Base-by-base conservation (phyloP, 2,329 filamentous ascomycete genomes). In the Fusarium humuli region DNA sequence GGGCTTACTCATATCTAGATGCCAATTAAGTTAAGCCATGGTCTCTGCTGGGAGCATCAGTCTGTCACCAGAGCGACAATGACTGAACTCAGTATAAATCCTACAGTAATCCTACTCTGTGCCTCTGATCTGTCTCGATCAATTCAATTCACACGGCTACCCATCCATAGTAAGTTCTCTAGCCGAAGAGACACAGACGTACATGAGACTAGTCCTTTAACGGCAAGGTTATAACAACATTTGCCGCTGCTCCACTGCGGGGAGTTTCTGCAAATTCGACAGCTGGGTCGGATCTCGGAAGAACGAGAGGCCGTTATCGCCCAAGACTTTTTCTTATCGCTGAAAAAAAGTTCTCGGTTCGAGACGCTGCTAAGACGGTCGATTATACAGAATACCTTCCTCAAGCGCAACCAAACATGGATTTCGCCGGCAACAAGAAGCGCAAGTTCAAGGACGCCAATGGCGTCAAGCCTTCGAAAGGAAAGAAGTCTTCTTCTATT, bases 341-440 rank as follows among this genome's bases (percentile, higher is more conserved):
- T 67, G 74, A 75, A 76, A 75, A 72, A 72, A 73, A 70, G 73
- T 73, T 73, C 65, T 65, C 65, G 54, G 68, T 60, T 57, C 37
- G 52, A 67, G 61, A 54, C 47, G 48, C 61, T 57, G 40, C 55
- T n/a, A 16, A 50, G 57, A 67, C 54, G 53, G 67, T 63, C 50
- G 20, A 52, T 27, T 49, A 42, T 50, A 55, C 46, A 54, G 44
- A 67, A 57, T 65, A 65, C 34, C 52, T 57, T 69, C 32, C 30
- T 22, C 56, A 71, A 47, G 63, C 56, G 50, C 65, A 61, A 70
- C 47, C 64, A 44, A 79, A 57, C 14, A 81, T 81, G 80, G 76
- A 78, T 70, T 73, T 76, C 63, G 70, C 75, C 47, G 72, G 77
- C 48, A 80, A 73, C 74, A 85, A 84, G 71, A 86, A 85, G 78